phyloP scores from a whole-genome alignment of 2,329 filamentous ascomycete genomes.

The Cladosporium sp. region DNA sequence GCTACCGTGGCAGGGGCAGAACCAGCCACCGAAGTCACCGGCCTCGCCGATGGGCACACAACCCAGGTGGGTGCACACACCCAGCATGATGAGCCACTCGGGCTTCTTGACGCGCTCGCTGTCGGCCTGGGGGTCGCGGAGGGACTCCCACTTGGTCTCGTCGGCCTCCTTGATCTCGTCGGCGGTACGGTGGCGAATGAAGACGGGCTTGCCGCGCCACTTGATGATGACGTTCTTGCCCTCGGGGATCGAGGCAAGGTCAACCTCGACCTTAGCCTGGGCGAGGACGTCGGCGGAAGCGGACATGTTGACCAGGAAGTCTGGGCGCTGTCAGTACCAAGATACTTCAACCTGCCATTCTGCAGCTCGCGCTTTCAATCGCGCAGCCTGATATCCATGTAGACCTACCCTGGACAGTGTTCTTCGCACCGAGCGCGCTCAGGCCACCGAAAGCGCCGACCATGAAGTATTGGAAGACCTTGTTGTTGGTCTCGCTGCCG shows the following conservation, averaged over 20 bases:
- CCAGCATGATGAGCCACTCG: conserved; percentile 98
- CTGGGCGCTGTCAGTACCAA: conserved; percentile 43
- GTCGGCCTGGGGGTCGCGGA: conserved; percentile 89
- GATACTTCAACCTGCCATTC: background rate
- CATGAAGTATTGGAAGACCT: conserved; percentile 97
- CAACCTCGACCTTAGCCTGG: conserved; percentile 98
- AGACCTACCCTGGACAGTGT: conserved; percentile 86
- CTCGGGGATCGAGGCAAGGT: conserved; percentile 86
- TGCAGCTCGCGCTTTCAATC: background rate
- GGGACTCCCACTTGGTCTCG: conserved; percentile 69
- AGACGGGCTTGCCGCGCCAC: conserved; percentile 99
- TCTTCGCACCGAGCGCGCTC: conserved; percentile 90
- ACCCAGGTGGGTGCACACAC: conserved; percentile 98
- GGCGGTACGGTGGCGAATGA: conserved; percentile 95
- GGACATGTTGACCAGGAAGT: conserved; percentile 99
- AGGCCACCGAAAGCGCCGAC: conserved; percentile 91
- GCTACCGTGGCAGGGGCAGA: conserved; percentile 99
- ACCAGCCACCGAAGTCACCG: conserved; percentile 97
- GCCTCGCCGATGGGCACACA: conserved; percentile 99
- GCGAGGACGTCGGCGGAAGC: conserved; percentile 96
- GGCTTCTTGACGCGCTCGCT: conserved; percentile 94
- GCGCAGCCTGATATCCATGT: background rate
- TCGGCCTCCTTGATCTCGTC: conserved; percentile 94
- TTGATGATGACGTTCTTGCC: conserved; percentile 99
- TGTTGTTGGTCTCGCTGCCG: conserved; percentile 65